Percentiles rank a stretch among this genome's conserved stretches.
Evolutionary conservation across 1,284 basidiomycete species (phyloP).

Genomic region (Phylloboletellus chloephorus): DNA sequence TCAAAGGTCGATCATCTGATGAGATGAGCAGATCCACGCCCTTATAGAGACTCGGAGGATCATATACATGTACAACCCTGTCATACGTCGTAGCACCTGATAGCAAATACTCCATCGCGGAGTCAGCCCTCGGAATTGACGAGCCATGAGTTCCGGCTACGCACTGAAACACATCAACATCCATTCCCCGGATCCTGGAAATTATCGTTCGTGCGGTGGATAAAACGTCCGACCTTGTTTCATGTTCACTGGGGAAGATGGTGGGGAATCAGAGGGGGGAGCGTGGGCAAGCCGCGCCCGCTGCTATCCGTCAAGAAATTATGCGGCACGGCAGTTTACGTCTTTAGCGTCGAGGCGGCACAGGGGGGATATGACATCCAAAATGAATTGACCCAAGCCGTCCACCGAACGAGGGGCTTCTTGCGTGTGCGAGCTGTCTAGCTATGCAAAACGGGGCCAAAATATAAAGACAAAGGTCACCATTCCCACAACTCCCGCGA

Average conservation of each 20-base stretch:
- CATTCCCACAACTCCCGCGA: conserved; percentile 11
- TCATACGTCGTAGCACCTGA: conserved; percentile 16
- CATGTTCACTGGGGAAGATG: neutral
- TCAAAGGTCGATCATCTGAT: conserved; percentile 24
- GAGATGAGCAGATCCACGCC: conserved; percentile 22
- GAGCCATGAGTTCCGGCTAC: conserved; percentile 12
- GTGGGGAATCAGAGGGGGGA: neutral
- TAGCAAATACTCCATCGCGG: conserved; percentile 21
- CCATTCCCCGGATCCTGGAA: conserved; percentile 12
- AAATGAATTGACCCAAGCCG: conserved; percentile 16
- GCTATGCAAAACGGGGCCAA: conserved; percentile 11
- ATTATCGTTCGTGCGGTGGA: conserved; percentile 3
- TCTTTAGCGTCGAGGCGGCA: conserved; percentile 16
- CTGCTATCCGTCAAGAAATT: conserved; percentile 16
- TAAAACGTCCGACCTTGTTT: conserved; percentile 3
- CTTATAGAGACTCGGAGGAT: conserved; percentile 13
- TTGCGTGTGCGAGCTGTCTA: conserved; percentile 6
- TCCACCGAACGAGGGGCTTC: conserved; percentile 10
- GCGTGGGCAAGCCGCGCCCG: conserved; percentile 19
- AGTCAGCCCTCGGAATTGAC: conserved; percentile 14
- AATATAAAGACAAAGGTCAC: conserved; percentile 10
- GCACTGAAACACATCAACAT: conserved; percentile 6
- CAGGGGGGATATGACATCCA: conserved; percentile 7
- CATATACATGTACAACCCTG: conserved; percentile 17
- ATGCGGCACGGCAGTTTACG: conserved; percentile 27